Base-by-base conservation (phyloP, 139 green algal species). In the Chlamydomonas incerta region DNA sequence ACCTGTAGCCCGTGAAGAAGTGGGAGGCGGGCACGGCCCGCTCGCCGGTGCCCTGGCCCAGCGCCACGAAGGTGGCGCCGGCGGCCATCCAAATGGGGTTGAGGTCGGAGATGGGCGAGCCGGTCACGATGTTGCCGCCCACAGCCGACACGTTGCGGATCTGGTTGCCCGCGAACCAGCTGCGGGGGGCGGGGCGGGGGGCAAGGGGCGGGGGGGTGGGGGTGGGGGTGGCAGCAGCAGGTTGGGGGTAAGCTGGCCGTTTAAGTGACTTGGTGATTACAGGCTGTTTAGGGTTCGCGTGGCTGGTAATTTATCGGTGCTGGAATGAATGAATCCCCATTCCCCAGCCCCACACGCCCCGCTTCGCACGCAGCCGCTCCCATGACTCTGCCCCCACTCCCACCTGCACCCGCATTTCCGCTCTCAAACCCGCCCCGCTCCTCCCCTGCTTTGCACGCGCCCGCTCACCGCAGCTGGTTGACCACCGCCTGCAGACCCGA, bases 1-100 rank as follows among this genome's bases (percentile, higher is more conserved):
- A 93, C 91, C 90, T 92, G 91, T 99, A 99, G 0, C 95, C 96
- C 37, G 97, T 65, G 93, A 99, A 99, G 87, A 99, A 99, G 34
- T 96, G 58, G 1, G 47, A 66, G 17, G 95, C 93, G 0, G 57
- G 66, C 63, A 93, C 87, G 2, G 33, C 60, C 41, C 83, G 83
- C 79, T 90, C 84, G 33, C 60, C 74, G 10, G 50, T 82, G 57
- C 47, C 77, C 72, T 76, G 66, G 23, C 91, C 87, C 79, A 88
- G 66, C 2, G 71, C 87, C 24, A 86, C 89, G 63, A 99, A 99
- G 4, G 67, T 88, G 29, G 95, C 89, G n/a, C 91, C 88, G 46
- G 80, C 77, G 0, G 95, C 94, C 88, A 99, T 97, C 93, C 93
- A 97, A 20, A 99, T 65, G 14, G 97, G 97, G 89, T 99, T 99